Evolutionary conservation across 2,329 filamentous ascomycete genomes (phyloP), one percentile per base, ranked within the genome.

Genomic region (Aspergillus sp.): DNA sequence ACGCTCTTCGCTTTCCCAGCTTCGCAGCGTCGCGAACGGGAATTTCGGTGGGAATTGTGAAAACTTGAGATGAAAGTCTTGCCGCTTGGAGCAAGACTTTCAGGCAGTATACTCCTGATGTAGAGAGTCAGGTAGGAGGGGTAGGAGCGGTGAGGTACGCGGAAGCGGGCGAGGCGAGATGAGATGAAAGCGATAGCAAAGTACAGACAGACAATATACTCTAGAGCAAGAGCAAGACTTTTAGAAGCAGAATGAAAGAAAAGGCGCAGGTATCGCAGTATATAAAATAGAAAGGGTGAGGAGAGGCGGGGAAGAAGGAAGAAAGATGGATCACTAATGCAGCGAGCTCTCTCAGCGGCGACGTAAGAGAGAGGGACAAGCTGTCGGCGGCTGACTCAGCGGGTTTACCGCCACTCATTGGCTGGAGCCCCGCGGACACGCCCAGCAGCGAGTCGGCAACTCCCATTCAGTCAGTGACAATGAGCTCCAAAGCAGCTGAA

Each of bases 1-100:
- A 82, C 70, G 80, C 78, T 75, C 81, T 82, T 70, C 81, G 80
- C 75, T 84, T 84, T 73, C 77, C 80, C 77, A 78, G 79, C 76
- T 80, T 82, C 73, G 77, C 69, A 72, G 74, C 72, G 67, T 79
- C 72, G 70, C 76, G 75, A 73, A 78, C 72, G 71, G 74, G 70
- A 68, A 76, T 69, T 70, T 78, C 69, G 67, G 77, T 76, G 71
- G 72, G 69, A 79, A 79, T 79, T 62, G 69, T 79, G 76, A 71
- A 75, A 67, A 61, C 61, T 55, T 69, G 57, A 63, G 57, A 63
- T 66, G 77, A 79, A 79, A 78, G 76, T 63, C 76, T 73, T 76
- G 75, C 76, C 50, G 12, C 38, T 55, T 58, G 28, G 61, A 73
- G 76, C 76, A 79, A 79, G 77, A 76, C 76, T 74, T 78, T 79